Base-by-base conservation (phyloP, 305 asterid genomes). In the Nicotiana rustica region DNA sequence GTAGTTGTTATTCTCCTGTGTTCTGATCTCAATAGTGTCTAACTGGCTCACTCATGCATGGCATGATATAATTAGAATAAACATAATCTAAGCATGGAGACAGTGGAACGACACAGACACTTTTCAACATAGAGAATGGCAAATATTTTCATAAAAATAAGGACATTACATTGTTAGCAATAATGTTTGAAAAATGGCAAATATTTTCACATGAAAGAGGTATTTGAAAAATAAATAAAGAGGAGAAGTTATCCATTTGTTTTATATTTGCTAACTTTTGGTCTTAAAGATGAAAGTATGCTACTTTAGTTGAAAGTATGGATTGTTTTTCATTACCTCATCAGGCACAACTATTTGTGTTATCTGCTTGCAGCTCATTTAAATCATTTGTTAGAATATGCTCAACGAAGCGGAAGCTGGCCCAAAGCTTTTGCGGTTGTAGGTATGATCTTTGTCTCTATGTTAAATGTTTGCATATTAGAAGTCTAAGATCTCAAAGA, bases 341-440 rank as follows among this genome's bases (percentile, higher is more conserved):
- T 76, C 17, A 3, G 1, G 31, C 59, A 62, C 31, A 73, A 81
- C 70, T 31, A 17, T 29, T 14, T 77, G 7, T 60, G 33, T 31
- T 8, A 31, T 82, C 29, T 84, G 70, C 81, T 86, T 88, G 91
- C 97, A 96, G 99, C 99, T 91, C 99, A 96, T 91, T 87, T 94
- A 88, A 93, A 96, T 85, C 98, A 94, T 87, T 88, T 94, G 56
- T 83, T 91, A 88, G 99, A 96, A 90, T 93, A 86, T 88, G 77
- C 83, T 83, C 97, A 91, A 81, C 83, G 88, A 84, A 89, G 89
- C 29, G 67, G 81, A 89, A 93, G 91, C 90, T 90, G 92, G 69
- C 86, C 85, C 84, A 90, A 87, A 86, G 97, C 98, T 81, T 90
- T 89, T 78, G 69, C 85, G 79, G 87, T 89, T 84, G 98, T 91